phyloP scores from a whole-genome alignment of 108 stramenopile genomes.

The Cyclotella choctawhatcheeana region DNA sequence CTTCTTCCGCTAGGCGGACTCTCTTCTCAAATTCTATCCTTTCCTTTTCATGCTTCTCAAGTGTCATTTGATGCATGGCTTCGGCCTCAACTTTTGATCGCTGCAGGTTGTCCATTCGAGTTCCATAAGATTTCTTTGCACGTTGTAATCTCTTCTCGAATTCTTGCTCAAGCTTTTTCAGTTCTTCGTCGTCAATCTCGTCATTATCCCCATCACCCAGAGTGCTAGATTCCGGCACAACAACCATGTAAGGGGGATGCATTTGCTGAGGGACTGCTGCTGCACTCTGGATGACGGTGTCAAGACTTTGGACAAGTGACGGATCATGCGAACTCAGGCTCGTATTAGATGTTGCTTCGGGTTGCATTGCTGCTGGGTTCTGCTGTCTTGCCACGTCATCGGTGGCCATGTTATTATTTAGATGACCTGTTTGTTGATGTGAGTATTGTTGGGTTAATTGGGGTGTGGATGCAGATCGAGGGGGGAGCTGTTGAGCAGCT shows the following conservation, averaged over 20 bases:
- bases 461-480: conserved; percentile 32
- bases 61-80: conserved; percentile 83
- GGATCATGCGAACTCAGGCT: background rate
- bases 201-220: conserved; percentile 41
- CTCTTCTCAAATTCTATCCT: conserved; percentile 86
- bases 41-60: conserved; percentile 88
- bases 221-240: conserved; percentile 12
- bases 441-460: conserved; percentile 35
- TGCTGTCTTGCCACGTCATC: conserved; percentile 11
- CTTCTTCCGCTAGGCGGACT: conserved; percentile 77
- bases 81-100: conserved; percentile 79
- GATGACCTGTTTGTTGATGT: conserved; percentile 9
- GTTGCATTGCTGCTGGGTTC: background rate
- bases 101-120: conserved; percentile 87
- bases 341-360: background rate
- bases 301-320: background rate
- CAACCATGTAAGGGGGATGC: conserved; percentile 21
- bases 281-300: background rate
- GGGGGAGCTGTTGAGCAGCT: conserved; percentile 17
- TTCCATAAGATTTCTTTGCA: conserved; percentile 83
- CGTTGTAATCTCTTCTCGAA: conserved; percentile 80
- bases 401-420: conserved; percentile 25
- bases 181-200: conserved; percentile 61
- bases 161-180: conserved; percentile 76
- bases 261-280: conserved; percentile 6